phyloP scores from a whole-genome alignment of 352 stramenopile species.

The Nothophytophthora sp. region DNA sequence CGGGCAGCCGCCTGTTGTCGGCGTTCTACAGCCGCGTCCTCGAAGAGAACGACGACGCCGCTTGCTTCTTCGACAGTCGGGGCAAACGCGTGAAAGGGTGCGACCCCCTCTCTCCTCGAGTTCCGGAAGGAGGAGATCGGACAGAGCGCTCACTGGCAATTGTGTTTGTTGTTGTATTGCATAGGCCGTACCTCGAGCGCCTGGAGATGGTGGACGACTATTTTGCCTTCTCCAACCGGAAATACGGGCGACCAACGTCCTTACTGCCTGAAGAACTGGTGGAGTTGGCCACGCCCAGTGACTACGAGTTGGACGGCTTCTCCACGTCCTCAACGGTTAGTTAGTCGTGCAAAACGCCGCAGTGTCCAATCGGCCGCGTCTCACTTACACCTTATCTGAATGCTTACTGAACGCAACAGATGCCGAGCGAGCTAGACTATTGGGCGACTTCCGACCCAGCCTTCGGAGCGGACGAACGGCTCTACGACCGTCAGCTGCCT shows the following conservation, averaged over 20 bases:
- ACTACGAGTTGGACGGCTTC: conserved; percentile 22
- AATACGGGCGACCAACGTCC: not conserved
- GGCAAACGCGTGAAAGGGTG: conserved; percentile 55
- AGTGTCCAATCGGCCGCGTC: too few species aligned
- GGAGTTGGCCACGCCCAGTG: conserved; percentile 23
- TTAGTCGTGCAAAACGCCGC: too few species aligned
- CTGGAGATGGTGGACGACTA: conserved; percentile 66
- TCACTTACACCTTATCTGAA: too few species aligned
- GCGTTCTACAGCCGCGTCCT: conserved; percentile 83
- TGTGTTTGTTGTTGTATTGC: not conserved
- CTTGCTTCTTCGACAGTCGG: conserved; percentile 56
- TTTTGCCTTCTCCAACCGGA: conserved; percentile 27
- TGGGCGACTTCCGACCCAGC: conserved; percentile 32
- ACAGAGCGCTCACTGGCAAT: too few species aligned
- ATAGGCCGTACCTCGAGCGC: conserved; percentile 41
- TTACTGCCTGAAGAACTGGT: conserved; percentile 13
- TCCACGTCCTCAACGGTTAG: conserved; percentile 29
- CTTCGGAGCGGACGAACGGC: conserved; percentile 18
- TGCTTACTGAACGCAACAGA: too few species aligned
- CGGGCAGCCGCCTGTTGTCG: conserved; percentile 73
- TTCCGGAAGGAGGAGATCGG: too few species aligned
- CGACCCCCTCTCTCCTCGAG: too few species aligned
- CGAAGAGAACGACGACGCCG: conserved; percentile 63
- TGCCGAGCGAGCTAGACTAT: conserved; percentile 50
- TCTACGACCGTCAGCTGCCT: conserved; percentile 6